Conservation (phyloP, 192 early-diverging fungal species). For the Spizellomyces punctatus region DNA sequence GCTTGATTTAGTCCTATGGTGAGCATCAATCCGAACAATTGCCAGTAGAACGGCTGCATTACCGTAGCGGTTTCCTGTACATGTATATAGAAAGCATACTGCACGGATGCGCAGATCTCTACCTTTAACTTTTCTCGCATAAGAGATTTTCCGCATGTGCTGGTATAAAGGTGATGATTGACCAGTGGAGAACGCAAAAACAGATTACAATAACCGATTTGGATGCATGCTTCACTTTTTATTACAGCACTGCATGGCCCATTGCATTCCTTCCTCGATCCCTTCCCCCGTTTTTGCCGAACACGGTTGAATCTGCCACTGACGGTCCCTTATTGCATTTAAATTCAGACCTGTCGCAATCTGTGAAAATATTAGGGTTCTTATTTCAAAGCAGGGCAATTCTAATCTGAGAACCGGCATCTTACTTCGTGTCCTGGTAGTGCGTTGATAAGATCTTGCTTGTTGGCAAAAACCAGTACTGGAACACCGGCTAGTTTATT, state of each 20-base stretch:
- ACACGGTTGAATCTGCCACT: slow-evolving; percentile 65
- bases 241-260: slow-evolving; percentile 52
- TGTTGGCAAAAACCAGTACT: slow-evolving; percentile 95
- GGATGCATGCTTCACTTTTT: slow-evolving; percentile 40
- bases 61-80: too few species aligned
- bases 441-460: slow-evolving; percentile 83
- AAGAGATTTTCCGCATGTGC: too few species aligned
- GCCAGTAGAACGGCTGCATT: too few species aligned
- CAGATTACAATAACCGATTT: too few species aligned
- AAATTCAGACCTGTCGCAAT: slow-evolving; percentile 60
- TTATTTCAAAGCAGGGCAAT: not conserved
- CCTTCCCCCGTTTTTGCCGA: slow-evolving; percentile 56
- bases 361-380: slow-evolving; percentile 24
- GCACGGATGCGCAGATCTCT: too few species aligned
- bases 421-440: slow-evolving; percentile 56
- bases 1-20: too few species aligned
- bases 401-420: not conserved
- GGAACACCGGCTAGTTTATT: slow-evolving; percentile 88
- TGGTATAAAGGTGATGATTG: too few species aligned
- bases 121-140: slow-evolving; percentile 39
- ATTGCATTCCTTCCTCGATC: slow-evolving; percentile 60
- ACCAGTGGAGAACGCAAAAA: too few species aligned
- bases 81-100: too few species aligned
- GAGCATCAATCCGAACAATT: too few species aligned
- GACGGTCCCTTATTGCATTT: slow-evolving; percentile 57